These are phyloP conservation scores for Bolboschoenoplectus hybrid DNA, from an alignment of 202 grass and related monocot genomes.

Conservation along the genomic window DNA sequence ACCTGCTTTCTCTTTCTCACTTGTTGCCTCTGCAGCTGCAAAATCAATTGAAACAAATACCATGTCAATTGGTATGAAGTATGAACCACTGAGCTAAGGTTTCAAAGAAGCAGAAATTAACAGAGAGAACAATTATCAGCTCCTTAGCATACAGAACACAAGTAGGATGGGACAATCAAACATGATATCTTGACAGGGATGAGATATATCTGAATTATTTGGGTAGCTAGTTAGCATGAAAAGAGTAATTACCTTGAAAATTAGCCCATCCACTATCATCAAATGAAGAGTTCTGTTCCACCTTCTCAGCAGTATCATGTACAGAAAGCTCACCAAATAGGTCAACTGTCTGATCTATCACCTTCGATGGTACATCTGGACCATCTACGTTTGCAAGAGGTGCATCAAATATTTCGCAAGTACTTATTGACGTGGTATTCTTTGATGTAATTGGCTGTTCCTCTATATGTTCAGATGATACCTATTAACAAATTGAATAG, in stretches of 20 bases:
- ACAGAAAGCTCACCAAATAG: conserved; percentile 86
- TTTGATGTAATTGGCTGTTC: conserved; percentile 51
- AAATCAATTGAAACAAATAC: conserved; percentile 11
- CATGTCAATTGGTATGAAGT: not conserved
- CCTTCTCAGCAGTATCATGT: conserved; percentile 54
- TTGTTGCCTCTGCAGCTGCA: conserved; percentile 73
- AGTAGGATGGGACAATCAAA: not conserved
- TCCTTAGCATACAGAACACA: not conserved
- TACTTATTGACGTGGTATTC: conserved; percentile 43
- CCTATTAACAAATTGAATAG: conserved; percentile 53
- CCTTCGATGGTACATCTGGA: conserved; percentile 54
- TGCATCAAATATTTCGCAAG: conserved; percentile 46
- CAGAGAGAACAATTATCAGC: not conserved
- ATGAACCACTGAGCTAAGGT: no score
- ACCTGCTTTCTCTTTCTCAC: conserved; percentile 63
- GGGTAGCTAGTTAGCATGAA: not conserved
- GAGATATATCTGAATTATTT: not conserved
- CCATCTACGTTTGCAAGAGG: conserved; percentile 42
- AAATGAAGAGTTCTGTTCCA: conserved; percentile 55
- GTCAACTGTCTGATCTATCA: conserved; percentile 79
- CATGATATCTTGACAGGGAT: not conserved
- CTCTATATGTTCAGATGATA: conserved; percentile 56
- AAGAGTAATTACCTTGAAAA: conserved; percentile 76
- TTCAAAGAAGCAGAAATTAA: no score
- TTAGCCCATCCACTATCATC: conserved; percentile 92